Conservation (phyloP, 768 basidiomycete species). For the Kwoniella mangroviensis region DNA sequence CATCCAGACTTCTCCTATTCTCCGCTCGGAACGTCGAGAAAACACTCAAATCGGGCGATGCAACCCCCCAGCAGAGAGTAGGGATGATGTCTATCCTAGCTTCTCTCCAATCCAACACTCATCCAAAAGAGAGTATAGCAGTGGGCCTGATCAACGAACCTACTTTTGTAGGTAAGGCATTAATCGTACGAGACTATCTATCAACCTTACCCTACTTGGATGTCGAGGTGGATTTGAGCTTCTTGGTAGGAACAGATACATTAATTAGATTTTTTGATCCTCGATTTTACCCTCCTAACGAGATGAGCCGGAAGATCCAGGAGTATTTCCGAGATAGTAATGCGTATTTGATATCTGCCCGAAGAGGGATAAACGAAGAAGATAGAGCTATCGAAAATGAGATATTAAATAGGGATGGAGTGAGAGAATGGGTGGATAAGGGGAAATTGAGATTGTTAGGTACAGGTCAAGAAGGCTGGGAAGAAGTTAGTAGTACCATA, state of each 20-base stretch:
- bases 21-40: constrained; percentile 90
- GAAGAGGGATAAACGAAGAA: constrained; percentile 59
- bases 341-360: constrained; percentile 71
- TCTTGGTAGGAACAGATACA: constrained; percentile 83
- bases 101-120: constrained; percentile 48
- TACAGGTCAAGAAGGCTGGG: constrained; percentile 61
- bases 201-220: background rate
- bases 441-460: constrained; percentile 67
- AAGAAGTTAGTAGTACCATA: constrained; percentile 71
- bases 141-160: constrained; percentile 85
- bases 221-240: constrained; percentile 61
- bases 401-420: constrained; percentile 57
- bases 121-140: constrained; percentile 64
- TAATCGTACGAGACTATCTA: constrained; percentile 57
- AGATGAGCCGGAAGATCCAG: constrained; percentile 66
- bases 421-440: constrained; percentile 63
- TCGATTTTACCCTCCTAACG: constrained; percentile 67
- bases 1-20: constrained; percentile 76
- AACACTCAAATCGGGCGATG: constrained; percentile 69
- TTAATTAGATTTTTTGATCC: constrained; percentile 76
- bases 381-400: constrained; percentile 51
- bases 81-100: constrained; percentile 84
- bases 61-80: constrained; percentile 74
- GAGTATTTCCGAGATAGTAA: constrained; percentile 70
- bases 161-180: constrained; percentile 82